Evolutionary conservation across 2,329 filamentous ascomycete species (phyloP), one percentile per base, ranked within the genome.

Genomic region (Pestalotiopsis sp.): DNA sequence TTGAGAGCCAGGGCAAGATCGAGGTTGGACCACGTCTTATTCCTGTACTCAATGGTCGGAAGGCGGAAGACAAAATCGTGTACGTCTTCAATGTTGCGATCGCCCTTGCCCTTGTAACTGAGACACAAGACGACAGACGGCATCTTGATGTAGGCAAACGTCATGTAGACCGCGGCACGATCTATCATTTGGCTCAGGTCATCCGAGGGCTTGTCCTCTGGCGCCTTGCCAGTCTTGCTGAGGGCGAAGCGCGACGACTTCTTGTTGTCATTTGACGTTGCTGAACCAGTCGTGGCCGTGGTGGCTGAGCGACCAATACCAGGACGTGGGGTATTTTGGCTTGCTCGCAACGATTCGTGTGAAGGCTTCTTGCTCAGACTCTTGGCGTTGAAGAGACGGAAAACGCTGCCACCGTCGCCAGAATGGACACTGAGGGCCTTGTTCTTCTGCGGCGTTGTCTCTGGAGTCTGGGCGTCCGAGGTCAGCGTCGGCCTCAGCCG

Each of bases 1-100:
- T 99, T 98, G 66, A 99, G 86, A 14, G 94, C 92, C 62, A 98
- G 86, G 0, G 95, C 95, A 11, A 99, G 89, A 76, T 99, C 96
- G 6, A 99, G 87, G 78, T 98, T 99, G 6, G 94, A 98, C 96
- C 96, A 99, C 9, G 95, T 98, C 85, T 99, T 99, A 86, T 99
- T 99, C 72, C 94, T 90, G 83, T 97, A 98, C 79, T 99, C 96
- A 61, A 99, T 91, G 2, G 93, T 92, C 3, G 96, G 96, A 82
- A 99, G 89, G 41, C 94, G 91, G 87, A 99, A 99, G 63, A 99
- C 96, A 74, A 99, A 97, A 77, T 98, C 92, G 81, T 99, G 95
- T 17, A 99, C 92, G 80, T 99, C 97, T 82, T 98, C 94, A 68
- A 99, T 88, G 76, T 98, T 99, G 77, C 95, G 93, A 72, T 97